Base-by-base conservation (phyloP, 75 land plant genomes). In the Isoetes taiwanensis region DNA sequence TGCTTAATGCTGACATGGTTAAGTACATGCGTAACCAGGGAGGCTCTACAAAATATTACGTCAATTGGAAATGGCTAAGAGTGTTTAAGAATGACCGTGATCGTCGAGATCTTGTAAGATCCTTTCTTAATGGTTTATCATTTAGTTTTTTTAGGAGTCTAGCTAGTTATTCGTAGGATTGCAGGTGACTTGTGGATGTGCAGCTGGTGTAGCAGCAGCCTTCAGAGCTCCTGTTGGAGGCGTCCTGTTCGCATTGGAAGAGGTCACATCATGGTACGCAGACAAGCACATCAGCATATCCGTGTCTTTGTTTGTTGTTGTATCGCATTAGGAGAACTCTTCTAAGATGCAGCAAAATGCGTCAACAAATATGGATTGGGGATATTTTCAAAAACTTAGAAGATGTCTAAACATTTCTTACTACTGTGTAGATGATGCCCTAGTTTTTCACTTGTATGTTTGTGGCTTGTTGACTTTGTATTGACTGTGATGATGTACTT, bases 101-200 rank as follows among this genome's bases (percentile, higher is more conserved):
- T 69, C 85, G 99, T 1, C 86, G 99, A 62, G 99, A 94, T 69
- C 86, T 94, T 82, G 99, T 94, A 64, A 77, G 90, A 21, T 41
- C 24, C 8, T 41, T 20, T 66, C 34, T 32, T 10, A n/a, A 65
- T 25, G 3, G 57, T 30, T 19, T 43, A 31, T 64, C 1, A 25
- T 26, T 12, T 55, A 16, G 24, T 59, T n/a, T 16, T n/a, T n/a
- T n/a, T n/a, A n/a, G n/a, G n/a, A n/a, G 26, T 34, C 3, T 41
- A 59, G 23, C 10, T 43, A 39, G 6, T 67, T 11, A 8, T 19
- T 70, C 8, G 16, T 19, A 8, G 50, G 69, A 63, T 62, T 66
- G 52, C 76, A 94, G 96, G 99, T 94, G 31, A 94, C 96, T 38
- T 94, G 96, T 80, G 96, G 99, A 48, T 94, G 99, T 94, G 98